Conservation (phyloP, 441 rosid genomes). For the Adansonia rubrostipa region DNA sequence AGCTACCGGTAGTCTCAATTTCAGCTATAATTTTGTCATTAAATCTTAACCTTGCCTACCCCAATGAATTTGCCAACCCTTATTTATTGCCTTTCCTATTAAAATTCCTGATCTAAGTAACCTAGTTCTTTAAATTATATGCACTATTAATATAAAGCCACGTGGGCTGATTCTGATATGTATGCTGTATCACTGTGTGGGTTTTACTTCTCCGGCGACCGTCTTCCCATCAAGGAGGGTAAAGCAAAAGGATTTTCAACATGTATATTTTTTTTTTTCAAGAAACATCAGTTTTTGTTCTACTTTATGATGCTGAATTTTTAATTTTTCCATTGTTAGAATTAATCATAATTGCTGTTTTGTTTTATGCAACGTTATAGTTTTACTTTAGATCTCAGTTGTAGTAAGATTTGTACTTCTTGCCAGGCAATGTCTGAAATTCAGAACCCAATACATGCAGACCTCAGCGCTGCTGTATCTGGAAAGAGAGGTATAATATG, state of each 20-base stretch:
- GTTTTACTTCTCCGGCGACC: not conserved
- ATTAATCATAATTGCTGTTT: not conserved
- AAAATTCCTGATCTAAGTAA: not conserved
- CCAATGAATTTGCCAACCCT: not conserved
- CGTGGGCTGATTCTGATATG: not conserved
- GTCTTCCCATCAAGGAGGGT: not conserved
- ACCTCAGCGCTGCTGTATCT: slow-evolving; percentile 45
- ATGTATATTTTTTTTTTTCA: not conserved
- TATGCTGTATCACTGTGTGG: not conserved
- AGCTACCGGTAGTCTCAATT: not conserved
- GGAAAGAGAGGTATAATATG: slow-evolving; percentile 79
- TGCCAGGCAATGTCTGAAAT: slow-evolving; percentile 75
- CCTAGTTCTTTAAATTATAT: not conserved
- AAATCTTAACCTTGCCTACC: not conserved
- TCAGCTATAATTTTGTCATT: not conserved
- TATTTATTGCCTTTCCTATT: not conserved
- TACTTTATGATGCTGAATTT: not conserved
- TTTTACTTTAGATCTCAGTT: slow-evolving; percentile 3
- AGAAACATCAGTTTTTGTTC: not conserved
- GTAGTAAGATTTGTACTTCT: slow-evolving; percentile 22
- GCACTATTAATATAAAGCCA: not conserved
- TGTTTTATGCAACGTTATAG: not conserved
- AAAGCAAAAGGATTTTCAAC: not conserved
- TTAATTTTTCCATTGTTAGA: not conserved
- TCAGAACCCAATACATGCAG: slow-evolving; percentile 58